Evolutionary conservation across 2,329 filamentous ascomycete genomes (phyloP).

Genomic region (Aspergillus felis): DNA sequence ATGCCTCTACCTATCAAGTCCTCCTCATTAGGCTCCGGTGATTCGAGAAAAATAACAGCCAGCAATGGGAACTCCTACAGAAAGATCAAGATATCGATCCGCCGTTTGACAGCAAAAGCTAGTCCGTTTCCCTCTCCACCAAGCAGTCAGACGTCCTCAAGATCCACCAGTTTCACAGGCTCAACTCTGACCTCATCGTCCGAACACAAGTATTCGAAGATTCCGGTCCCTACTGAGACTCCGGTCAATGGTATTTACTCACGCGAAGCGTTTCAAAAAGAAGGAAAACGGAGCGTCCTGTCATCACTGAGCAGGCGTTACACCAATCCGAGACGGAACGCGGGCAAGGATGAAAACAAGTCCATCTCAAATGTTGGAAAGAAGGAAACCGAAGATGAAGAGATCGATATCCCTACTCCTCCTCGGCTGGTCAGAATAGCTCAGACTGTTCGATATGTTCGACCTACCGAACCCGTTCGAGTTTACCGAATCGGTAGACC

Average conservation of each 20-base stretch:
- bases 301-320: constrained; percentile 7
- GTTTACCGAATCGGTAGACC: background rate
- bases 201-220: constrained; percentile 4
- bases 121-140: background rate
- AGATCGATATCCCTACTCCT: background rate
- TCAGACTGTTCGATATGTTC: background rate
- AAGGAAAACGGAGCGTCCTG: constrained; percentile 12
- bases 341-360: background rate
- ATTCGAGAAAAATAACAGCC: background rate
- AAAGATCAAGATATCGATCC: background rate
- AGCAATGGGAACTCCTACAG: background rate
- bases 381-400: background rate
- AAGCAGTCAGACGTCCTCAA: constrained; percentile 4
- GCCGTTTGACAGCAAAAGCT: background rate
- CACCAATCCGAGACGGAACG: background rate
- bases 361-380: background rate
- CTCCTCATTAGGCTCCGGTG: background rate
- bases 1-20: background rate
- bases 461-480: background rate
- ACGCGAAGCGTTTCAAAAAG: constrained; percentile 10
- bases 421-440: background rate
- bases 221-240: constrained; percentile 11
- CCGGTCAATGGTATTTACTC: constrained; percentile 9
- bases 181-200: background rate
- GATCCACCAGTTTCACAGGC: background rate